Base-by-base conservation (phyloP, 192 early-diverging fungal genomes). In the Entrophospora sp. region DNA sequence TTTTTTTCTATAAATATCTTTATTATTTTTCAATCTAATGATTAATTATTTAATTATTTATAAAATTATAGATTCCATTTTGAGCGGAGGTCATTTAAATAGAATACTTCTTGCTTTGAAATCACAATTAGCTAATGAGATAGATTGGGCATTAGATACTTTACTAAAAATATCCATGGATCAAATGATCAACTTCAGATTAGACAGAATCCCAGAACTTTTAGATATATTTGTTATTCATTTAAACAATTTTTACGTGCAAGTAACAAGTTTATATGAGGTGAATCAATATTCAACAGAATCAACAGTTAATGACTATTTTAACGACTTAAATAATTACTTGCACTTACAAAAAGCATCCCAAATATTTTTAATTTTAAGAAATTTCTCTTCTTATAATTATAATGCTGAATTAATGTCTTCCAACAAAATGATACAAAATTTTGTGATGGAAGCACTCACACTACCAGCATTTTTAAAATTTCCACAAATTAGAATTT, bases 131-230 rank as follows among this genome's bases (percentile, higher is more conserved):
- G 88, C 91, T 16, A 94, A 94, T 67, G 92, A 94, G 73, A 69
- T 91, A 4, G 92, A 94, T 58, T 93, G 92, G 91, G 90, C 90
- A 2, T 91, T 94, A 69, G 84, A 83, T 65, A 85, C 82, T 40
- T 83, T 94, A 13, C 74, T 91, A 53, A 81, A 85, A 30, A 69
- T 92, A 6, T 89, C 90, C 18, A 81, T 69, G 55, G 79, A 79
- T 16, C 74, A 66, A 30, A 72, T 77, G 36, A 77, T 83, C 31
- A 82, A 86, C 52, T 90, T 93, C 60, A 78, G 79, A 60, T 61
- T 93, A 16, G 85, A 84, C 20, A 76, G 73, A 65, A 81, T 91
- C 42, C 85, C 89, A 1, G 80, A 77, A 13, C 51, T 91, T 1
- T 40, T 89, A 24, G 87, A 89, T 35, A 70, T 70, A 20, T 46